These are phyloP conservation scores for Hsuehochloa calcarea DNA, from an alignment of 176 grass and related monocot genomes.

Conservation along the genomic window DNA sequence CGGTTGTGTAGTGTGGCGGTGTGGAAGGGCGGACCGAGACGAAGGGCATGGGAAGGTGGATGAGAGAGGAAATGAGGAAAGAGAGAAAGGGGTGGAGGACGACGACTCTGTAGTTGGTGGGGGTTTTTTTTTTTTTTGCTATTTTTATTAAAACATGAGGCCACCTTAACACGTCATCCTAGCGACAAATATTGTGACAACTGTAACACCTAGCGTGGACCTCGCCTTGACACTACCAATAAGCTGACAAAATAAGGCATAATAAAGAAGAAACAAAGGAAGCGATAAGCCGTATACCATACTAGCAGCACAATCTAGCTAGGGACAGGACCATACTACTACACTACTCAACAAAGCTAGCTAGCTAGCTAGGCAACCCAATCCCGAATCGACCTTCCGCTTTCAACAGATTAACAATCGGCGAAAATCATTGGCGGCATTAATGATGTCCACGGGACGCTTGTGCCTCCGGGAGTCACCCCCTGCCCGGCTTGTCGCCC, in stretches of 20 bases:
- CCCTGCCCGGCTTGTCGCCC: background rate
- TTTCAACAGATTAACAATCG: background rate
- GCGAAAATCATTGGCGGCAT: slow-evolving; percentile 34
- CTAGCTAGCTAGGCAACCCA: background rate
- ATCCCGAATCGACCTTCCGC: slow-evolving; percentile 1
- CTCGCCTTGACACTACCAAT: too few species aligned
- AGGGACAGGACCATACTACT: background rate
- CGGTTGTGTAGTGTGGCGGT: too few species aligned
- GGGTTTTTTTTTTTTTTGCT: too few species aligned
- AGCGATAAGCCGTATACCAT: background rate
- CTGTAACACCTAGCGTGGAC: too few species aligned
- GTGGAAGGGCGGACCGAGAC: too few species aligned
- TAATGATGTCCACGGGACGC: slow-evolving; percentile 26
- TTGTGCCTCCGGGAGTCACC: background rate
- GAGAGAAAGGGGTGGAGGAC: too few species aligned
- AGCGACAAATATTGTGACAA: too few species aligned
- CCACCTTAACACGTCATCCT: too few species aligned
- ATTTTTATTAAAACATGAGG: too few species aligned
- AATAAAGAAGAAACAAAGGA: background rate
- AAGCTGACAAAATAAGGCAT: background rate
- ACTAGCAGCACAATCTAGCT: background rate
- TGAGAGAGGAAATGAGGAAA: too few species aligned
- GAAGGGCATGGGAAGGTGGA: too few species aligned
- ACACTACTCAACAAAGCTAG: background rate
- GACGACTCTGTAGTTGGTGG: too few species aligned